Base-by-base conservation (phyloP, 2,329 filamentous ascomycete genomes). In the Thelonectria rubi region DNA sequence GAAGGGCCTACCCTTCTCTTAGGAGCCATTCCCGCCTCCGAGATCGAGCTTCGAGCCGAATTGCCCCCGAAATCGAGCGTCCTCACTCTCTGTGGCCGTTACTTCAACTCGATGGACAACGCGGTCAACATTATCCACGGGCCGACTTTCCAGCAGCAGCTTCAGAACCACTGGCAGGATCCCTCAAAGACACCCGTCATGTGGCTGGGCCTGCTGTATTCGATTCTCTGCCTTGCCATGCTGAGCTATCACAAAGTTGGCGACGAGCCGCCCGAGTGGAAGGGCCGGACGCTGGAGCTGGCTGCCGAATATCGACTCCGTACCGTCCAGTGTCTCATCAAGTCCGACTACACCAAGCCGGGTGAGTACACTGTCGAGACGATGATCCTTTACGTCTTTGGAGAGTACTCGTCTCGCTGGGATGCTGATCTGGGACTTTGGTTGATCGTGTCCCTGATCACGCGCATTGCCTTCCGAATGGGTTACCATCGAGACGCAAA, bases 81-180 rank as follows among this genome's bases (percentile, higher is more conserved):
- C n/a, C 88, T 97, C 71, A 89, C 92, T 21, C 82, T 98, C 17
- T 91, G 97, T 63, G 89, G 90, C 64, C 88, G 94, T 62, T 99
- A 96, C 74, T 97, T 98, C 81, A 94, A 94, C 74, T 94, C 91
- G 0, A 84, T 88, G 77, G 87, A 90, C 65, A 86, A 86, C 40
- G 84, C 86, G n/a, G 86, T 88, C 74, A 89, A 87, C 73, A 88
- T 95, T 66, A 86, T 95, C 52, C 92, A 96, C 72, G 89, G 89
- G 0, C 94, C 93, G 11, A 94, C 92, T 0, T 97, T 97, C 71
- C 88, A 94, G 72, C 86, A 90, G 70, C 86, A 91, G 75, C 81
- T 92, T 5, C 81, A 82, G 26, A 77, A 75, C 8, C 86, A 89
- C 72, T 94, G 91, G 91, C 80, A 88, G 70, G 87, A 90, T 69